A percentile compares a stretch with the other conserved stretches of the same genome.
Conservation (phyloP, 306 rosid species). For the Cicer arietinum region DNA sequence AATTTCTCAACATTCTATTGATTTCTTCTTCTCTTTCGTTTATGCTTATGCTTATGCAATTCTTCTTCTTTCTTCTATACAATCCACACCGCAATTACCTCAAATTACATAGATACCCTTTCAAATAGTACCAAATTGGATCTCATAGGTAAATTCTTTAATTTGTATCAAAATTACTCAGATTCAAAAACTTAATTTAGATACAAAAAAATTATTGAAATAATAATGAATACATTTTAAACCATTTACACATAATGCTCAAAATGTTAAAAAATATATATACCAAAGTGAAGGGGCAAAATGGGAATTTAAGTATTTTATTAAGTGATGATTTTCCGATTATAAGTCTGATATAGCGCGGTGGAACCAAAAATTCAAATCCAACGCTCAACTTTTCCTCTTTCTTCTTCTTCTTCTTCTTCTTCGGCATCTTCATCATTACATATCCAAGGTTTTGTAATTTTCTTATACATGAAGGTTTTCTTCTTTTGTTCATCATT, state of each 20-base stretch:
- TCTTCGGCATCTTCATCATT: no score
- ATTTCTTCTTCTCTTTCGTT: no score
- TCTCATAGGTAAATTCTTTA: no score
- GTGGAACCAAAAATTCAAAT: constrained; percentile 25
- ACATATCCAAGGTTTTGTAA: neutral
- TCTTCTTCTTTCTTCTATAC: constrained; percentile 1
- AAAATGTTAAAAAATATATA: no score
- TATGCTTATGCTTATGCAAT: neutral
- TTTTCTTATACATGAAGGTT: neutral
- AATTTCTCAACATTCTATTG: constrained; percentile 53
- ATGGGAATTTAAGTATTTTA: neutral
- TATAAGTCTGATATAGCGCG: constrained; percentile 2
- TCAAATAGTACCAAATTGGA: no score
- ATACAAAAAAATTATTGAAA: no score
- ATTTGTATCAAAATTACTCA: no score
- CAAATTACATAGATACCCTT: neutral
- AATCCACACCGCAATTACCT: neutral
- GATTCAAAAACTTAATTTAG: no score
- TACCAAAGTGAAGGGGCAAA: neutral
- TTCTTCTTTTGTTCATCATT: neutral
- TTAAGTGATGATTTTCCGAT: neutral
- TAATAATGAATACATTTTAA: no score
- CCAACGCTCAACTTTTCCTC: no score
- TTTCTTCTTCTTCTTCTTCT: no score
- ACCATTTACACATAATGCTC: no score